Conservation (phyloP, 805 yeast species). For the Barnettozyma wickerhamii region DNA sequence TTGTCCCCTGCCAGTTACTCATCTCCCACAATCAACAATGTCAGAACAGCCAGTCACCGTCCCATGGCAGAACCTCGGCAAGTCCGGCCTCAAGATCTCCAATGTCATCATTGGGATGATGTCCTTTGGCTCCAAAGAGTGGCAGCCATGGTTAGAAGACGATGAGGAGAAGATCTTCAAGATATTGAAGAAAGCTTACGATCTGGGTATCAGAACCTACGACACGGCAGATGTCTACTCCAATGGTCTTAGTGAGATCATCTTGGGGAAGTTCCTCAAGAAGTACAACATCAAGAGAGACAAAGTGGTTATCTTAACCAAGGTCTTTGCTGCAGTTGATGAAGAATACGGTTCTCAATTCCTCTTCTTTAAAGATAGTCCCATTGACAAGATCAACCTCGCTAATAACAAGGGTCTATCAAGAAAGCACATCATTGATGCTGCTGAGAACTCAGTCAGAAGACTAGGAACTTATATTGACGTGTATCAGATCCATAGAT, state of each 20-base stretch:
- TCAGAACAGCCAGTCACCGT: not conserved
- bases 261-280: conserved; percentile 49
- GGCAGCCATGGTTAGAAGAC: conserved; percentile 42
- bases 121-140: conserved; percentile 42
- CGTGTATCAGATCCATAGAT: conserved; percentile 54
- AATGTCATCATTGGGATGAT: conserved; percentile 50
- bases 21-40: not conserved
- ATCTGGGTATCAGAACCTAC: conserved; percentile 42
- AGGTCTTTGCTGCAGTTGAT: conserved; percentile 25
- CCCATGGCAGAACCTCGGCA: conserved; percentile 29
- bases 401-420: conserved; percentile 32
- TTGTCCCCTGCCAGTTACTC: too few species aligned
- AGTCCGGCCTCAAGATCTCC: conserved; percentile 47
- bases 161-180: conserved; percentile 43
- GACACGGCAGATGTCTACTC: conserved; percentile 51
- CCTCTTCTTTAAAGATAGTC: conserved; percentile 3
- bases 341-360: conserved; percentile 10
- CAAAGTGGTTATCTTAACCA: conserved; percentile 49
- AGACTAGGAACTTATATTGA: conserved; percentile 51
- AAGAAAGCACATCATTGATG: conserved; percentile 44
- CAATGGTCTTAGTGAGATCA: conserved; percentile 42
- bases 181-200: conserved; percentile 43
- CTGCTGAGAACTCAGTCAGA: conserved; percentile 33
- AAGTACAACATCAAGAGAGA: conserved; percentile 48
- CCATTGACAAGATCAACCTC: conserved; percentile 28